These are phyloP conservation scores for Biancaea sappan DNA, from an alignment of 306 rosid species.

Conservation along the genomic window DNA sequence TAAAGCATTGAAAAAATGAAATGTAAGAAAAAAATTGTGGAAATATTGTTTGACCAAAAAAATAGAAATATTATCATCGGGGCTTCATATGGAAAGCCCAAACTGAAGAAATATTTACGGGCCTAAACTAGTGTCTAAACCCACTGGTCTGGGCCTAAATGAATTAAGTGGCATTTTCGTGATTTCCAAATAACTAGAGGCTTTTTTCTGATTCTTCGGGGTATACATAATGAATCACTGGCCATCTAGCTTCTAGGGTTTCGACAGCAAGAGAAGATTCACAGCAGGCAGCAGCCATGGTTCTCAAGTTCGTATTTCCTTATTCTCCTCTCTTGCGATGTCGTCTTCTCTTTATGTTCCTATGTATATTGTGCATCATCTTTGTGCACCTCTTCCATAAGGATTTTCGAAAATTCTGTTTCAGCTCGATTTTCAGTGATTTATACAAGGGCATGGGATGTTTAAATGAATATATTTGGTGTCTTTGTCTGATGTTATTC, in stretches of 20 bases:
- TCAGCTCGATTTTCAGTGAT: background rate
- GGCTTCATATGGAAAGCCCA: too few species aligned
- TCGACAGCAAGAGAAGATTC: background rate
- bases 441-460: background rate
- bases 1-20: too few species aligned
- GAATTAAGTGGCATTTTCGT: slow-evolving; percentile 29
- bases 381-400: background rate
- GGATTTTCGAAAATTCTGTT: background rate
- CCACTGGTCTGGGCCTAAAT: background rate
- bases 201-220: background rate
- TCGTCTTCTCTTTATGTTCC: background rate
- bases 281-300: slow-evolving; percentile 59
- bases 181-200: background rate
- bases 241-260: slow-evolving; percentile 44
- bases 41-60: too few species aligned
- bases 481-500: background rate
- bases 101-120: background rate
- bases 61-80: too few species aligned
- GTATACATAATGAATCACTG: slow-evolving; percentile 22
- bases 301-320: slow-evolving; percentile 62
- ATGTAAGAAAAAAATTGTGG: too few species aligned
- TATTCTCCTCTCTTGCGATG: background rate
- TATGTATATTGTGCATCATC: background rate
- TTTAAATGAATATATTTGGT: background rate
- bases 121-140: background rate